Evolutionary conservation across 441 rosid species (phyloP), one percentile per base, ranked within the genome.

Genomic region (Corymbia calophylla): DNA sequence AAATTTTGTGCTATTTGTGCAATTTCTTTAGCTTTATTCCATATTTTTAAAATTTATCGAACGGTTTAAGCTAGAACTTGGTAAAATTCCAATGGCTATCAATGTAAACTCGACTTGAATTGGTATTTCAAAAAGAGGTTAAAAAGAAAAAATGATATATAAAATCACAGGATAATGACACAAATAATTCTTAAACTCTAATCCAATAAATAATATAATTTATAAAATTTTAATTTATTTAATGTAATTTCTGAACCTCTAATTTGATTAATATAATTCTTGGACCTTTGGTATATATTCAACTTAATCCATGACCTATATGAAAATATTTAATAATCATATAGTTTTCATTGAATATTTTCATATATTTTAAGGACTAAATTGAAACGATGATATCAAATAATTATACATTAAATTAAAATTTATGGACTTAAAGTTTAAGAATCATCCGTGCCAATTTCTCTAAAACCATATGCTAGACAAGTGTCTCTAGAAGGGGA

Each of bases 391-490:
- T 39, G 5, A 39, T 39, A 5, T 39, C 6, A 6, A 39, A 39
- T 39, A 39, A 25, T 58, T 25, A 25, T 6, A 4, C 0, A 58
- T 10, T 58, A 25, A 25, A 0, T 0, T 25, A 58, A 25, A 58
- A 0, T 58, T 9, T 9, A 58, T 0, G 0, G 0, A 25, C 2
- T 56, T 5, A 56, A 56, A 56, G 4, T 58, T 58, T 1, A 58
- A 9, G 6, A 2, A 9, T 0, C 1, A 58, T 9, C 25, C 1
- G 1, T 58, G 1, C 1, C 62, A 58, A 23, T 58, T 56, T 9
- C 13, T 13, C 62, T 9, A 9, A 25, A 58, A n/a, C 3, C 49
- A 35, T 10, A 5, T 1, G 13, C 9, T 4, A 19, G 4, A 35
- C 82, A 73, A 21, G 6, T 10, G 82, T 29, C 49, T 70, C 16